Evolutionary conservation across 106 monocot species (phyloP).

Genomic region (Cymbidium sinense): DNA sequence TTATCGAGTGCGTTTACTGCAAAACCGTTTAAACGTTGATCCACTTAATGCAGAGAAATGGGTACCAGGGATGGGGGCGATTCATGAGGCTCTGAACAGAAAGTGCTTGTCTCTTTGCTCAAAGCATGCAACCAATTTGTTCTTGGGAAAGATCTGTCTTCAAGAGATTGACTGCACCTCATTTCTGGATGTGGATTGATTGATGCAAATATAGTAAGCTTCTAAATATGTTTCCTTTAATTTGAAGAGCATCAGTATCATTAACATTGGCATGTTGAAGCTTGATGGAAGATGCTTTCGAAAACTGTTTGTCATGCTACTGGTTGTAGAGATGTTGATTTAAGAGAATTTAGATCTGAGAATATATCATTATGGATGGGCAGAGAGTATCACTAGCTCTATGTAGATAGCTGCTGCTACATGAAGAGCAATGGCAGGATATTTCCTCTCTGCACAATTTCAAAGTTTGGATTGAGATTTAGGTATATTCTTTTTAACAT

Average conservation of each 20-base stretch:
- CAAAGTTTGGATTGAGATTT: too few species aligned
- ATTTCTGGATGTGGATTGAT: constrained; percentile 46
- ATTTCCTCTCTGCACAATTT: not conserved
- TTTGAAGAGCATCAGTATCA: not conserved
- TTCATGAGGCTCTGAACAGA: constrained; percentile 88
- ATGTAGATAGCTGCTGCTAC: too few species aligned
- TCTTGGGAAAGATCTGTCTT: constrained; percentile 68
- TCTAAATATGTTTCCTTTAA: not conserved
- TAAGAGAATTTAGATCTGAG: too few species aligned
- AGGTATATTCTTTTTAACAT: too few species aligned
- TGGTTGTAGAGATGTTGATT: not conserved
- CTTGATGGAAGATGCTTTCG: not conserved
- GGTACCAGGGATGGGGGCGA: constrained; percentile 72
- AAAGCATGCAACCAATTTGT: constrained; percentile 72
- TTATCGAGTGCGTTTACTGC: constrained; percentile 76
- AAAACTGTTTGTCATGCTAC: not conserved
- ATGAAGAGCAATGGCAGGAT: too few species aligned
- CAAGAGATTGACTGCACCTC: constrained; percentile 84
- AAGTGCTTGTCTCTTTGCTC: constrained; percentile 79
- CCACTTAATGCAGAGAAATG: constrained; percentile 78
- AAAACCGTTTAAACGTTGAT: constrained; percentile 87
- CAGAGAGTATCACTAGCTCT: too few species aligned
- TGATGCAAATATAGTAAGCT: not conserved
- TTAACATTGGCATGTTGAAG: not conserved
- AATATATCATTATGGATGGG: too few species aligned